A percentile compares a stretch with the other conserved stretches of the same genome.
Conservation (phyloP, 345 rosid species). For the Clarkia xantiana region DNA sequence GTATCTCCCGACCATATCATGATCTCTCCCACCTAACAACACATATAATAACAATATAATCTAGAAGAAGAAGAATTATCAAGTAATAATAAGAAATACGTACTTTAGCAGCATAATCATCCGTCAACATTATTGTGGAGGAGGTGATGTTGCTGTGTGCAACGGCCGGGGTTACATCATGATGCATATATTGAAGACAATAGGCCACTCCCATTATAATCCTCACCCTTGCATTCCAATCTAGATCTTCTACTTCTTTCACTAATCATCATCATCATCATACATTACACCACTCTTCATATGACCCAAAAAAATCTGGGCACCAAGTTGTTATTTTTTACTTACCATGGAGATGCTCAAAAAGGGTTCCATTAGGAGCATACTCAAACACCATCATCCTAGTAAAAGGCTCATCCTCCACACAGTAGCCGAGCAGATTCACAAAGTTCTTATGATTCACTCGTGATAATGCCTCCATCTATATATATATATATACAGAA, state of each 20-base stretch:
- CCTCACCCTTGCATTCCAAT: slow-evolving; percentile 76
- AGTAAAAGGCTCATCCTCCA: slow-evolving; percentile 77
- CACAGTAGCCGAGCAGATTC: slow-evolving; percentile 73
- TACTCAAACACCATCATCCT: slow-evolving; percentile 99
- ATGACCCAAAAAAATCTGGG: too few relatives aligned
- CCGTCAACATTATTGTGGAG: slow-evolving; percentile 41
- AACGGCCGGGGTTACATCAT: slow-evolving; percentile 70
- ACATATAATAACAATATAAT: neutral
- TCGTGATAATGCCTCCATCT: slow-evolving; percentile 69
- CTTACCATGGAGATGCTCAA: slow-evolving; percentile 83
- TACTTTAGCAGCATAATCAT: slow-evolving; percentile 95
- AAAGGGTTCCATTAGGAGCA: slow-evolving; percentile 82
- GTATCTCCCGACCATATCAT: slow-evolving; percentile 17
- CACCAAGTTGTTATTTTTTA: too few relatives aligned
- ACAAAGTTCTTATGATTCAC: slow-evolving; percentile 90
- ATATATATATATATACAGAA: too few relatives aligned
- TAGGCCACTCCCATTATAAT: slow-evolving; percentile 85
- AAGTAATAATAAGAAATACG: too few relatives aligned
- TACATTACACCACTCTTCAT: too few relatives aligned
- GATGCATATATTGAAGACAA: slow-evolving; percentile 81
- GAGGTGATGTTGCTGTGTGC: slow-evolving; percentile 38
- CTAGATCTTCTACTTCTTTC: slow-evolving; percentile 79
- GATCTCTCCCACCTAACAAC: slow-evolving; percentile 43
- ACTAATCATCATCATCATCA: too few relatives aligned
- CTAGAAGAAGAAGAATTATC: too few relatives aligned